Evolutionary conservation across 495 filamentous ascomycete genomes (phyloP), one percentile per base, ranked within the genome.

Genomic region (Parachaetomium inaequale): DNA sequence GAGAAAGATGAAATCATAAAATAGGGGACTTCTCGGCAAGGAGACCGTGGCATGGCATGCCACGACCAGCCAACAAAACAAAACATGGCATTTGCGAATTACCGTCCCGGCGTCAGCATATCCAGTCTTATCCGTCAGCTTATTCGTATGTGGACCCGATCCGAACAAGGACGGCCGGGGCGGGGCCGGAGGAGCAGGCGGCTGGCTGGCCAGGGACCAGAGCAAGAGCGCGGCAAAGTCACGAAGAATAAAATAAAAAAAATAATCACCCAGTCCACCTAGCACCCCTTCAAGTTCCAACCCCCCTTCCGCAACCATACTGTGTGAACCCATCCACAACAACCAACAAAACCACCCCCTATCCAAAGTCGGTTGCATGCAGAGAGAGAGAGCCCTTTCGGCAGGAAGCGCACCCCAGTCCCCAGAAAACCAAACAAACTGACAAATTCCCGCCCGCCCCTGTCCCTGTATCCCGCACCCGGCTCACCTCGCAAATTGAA

Each of bases 391-490:
- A n/a, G n/a, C n/a, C n/a, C n/a, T n/a, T n/a, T n/a, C n/a, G n/a
- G n/a, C n/a, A n/a, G n/a, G n/a, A n/a, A n/a, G n/a, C n/a, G 14
- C 40, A 43, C 40, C 40, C 38, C 40, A 40, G 12, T 3, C 45
- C 21, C 45, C 21, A 49, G 21, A 49, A 25, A 49, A 25, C 23
- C 6, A 49, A n/a, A n/a, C 23, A 49, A 12, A 49, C 26, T 46
- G 42, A 49, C 29, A 53, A 32, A 46, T 46, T 36, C 50, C 50
- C 50, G 50, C 50, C 50, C 31, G 47, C 31, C 50, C 50, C 31
- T 53, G 50, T 53, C 50, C 50, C 31, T 53, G 50, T 36, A 29
- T 51, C 49, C 50, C 50, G 28, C 28, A 46, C 10, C 45, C 1
- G 45, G n/a, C n/a, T n/a, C n/a, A n/a, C n/a, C 23, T 49, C 23